Evolutionary conservation across 305 asterid genomes (phyloP).

Genomic region (Petunia hybrid): DNA sequence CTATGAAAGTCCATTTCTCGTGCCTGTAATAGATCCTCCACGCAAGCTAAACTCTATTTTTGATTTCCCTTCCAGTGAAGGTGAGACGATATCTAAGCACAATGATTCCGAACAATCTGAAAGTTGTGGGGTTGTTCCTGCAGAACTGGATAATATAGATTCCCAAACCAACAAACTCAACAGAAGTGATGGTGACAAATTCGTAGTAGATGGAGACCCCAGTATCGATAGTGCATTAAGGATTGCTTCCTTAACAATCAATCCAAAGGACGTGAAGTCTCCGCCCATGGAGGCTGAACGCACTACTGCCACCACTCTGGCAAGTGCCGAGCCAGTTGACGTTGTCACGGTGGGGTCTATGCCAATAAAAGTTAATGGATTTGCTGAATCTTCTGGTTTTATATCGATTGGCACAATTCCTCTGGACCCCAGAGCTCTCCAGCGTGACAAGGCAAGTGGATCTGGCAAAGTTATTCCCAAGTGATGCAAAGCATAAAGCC

Average conservation of each 20-base stretch:
- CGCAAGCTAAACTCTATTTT: slow-evolving; percentile 52
- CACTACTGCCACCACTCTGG: slow-evolving; percentile 33
- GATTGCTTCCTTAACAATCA: slow-evolving; percentile 53
- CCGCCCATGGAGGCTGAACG: slow-evolving; percentile 34
- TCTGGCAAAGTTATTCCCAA: slow-evolving; percentile 17
- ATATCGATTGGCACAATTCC: slow-evolving; percentile 79
- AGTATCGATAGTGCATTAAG: slow-evolving; percentile 42
- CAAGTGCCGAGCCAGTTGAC: slow-evolving; percentile 41
- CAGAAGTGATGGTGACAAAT: slow-evolving; percentile 30
- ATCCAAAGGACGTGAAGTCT: slow-evolving; percentile 42
- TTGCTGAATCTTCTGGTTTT: slow-evolving; percentile 50
- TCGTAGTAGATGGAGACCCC: slow-evolving; percentile 40
- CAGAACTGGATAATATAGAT: slow-evolving; percentile 30
- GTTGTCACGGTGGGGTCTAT: slow-evolving; percentile 78
- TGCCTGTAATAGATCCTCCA: slow-evolving; percentile 63
- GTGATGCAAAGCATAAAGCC: slow-evolving; percentile 1
- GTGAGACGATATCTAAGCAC: slow-evolving; percentile 36
- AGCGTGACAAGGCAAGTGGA: slow-evolving; percentile 25
- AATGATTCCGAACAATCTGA: slow-evolving; percentile 34
- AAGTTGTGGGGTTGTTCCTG: slow-evolving; percentile 32
- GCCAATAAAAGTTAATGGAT: slow-evolving; percentile 61
- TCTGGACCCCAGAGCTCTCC: slow-evolving; percentile 66
- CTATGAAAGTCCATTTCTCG: slow-evolving; percentile 57
- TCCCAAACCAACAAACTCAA: slow-evolving; percentile 29
- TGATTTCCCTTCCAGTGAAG: slow-evolving; percentile 45